Evolutionary conservation across 306 rosid species (phyloP).

Genomic region (Dalbergia cultrata): DNA sequence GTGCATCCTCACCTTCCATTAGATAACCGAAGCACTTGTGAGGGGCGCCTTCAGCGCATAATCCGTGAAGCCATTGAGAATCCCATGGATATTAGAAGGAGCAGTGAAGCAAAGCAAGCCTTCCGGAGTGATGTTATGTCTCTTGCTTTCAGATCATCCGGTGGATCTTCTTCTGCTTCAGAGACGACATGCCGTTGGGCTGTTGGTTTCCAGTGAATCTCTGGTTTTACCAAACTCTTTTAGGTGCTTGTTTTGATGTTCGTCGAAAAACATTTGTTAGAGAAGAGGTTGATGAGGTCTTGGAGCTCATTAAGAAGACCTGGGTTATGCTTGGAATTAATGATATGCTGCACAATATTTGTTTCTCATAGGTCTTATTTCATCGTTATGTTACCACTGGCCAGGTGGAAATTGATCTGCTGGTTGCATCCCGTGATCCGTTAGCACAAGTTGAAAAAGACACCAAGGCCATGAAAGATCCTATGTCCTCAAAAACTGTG

Average conservation of each 20-base stretch:
- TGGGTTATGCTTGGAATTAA: conserved; percentile 88
- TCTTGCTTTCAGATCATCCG: conserved; percentile 82
- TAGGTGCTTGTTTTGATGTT: conserved; percentile 89
- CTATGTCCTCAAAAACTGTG: conserved; percentile 58
- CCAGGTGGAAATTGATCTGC: conserved; percentile 77
- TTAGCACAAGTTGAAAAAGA: conserved; percentile 81
- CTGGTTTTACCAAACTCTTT: conserved; percentile 84
- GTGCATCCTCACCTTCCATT: conserved; percentile 74
- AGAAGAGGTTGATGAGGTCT: conserved; percentile 95
- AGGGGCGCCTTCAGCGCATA: conserved; percentile 63
- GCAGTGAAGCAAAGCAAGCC: conserved; percentile 67
- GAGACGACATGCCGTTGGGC: conserved; percentile 86
- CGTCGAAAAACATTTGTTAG: conserved; percentile 71
- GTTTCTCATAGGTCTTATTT: conserved; percentile 90
- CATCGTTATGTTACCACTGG: conserved; percentile 77
- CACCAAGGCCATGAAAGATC: conserved; percentile 59
- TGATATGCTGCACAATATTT: conserved; percentile 83
- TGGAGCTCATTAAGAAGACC: conserved; percentile 93
- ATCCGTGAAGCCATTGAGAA: conserved; percentile 69
- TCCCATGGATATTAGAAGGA: conserved; percentile 71
- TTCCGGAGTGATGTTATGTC: conserved; percentile 69
- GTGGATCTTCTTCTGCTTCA: conserved; percentile 56
- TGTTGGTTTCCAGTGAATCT: conserved; percentile 90
- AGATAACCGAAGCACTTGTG: conserved; percentile 49
- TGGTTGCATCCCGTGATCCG: conserved; percentile 81